Base-by-base conservation (phyloP, 306 rosid genomes). In the Citrullus colocynthis region DNA sequence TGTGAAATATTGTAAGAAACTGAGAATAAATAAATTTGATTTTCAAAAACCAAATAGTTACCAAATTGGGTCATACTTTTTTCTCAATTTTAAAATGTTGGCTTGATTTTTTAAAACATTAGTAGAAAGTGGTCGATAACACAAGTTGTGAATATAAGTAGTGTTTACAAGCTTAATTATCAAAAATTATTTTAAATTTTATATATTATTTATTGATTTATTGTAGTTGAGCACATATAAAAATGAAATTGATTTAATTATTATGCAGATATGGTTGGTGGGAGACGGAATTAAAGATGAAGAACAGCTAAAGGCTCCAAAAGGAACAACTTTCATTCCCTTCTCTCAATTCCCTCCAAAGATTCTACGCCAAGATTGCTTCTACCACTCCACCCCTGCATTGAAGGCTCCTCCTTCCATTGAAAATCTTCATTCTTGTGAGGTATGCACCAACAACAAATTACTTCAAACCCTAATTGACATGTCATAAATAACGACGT, bases 281-380 rank as follows among this genome's bases (percentile, higher is more conserved):
- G 98, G 94, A 77, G 91, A 89, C 21, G 84, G 89, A 60, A 8
- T 83, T 48, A 76, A 65, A 0, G 83, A 85, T 11, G 83, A 79
- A 32, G 94, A 94, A 83, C 98, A 94, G 2, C 8, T 67, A 17
- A 87, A 78, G 45, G 96, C 94, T 62, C 85, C 89, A 74, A 88
- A 89, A 85, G 93, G 94, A 86, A 78, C 97, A 39, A 17, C 86
- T 70, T 90, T 91, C 74, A 76, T 92, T 73, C 97, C 98, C 7
- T 85, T 85, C 74, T 85, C 97, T 6, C 97, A 87, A 52, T 83
- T 91, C 70, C 95, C 97, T 73, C 96, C 88, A 11, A 92, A 84
- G 81, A 77, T 78, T 80, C 3, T 85, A 28, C 90, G 96, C 28
- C 79, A 82, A 69, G 98, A 94, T 13, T 94, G 98, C 75, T 85